These are phyloP conservation scores for Coemansia sp. DNA, from an alignment of 371 early-diverging fungal species.

Conservation along the genomic window DNA sequence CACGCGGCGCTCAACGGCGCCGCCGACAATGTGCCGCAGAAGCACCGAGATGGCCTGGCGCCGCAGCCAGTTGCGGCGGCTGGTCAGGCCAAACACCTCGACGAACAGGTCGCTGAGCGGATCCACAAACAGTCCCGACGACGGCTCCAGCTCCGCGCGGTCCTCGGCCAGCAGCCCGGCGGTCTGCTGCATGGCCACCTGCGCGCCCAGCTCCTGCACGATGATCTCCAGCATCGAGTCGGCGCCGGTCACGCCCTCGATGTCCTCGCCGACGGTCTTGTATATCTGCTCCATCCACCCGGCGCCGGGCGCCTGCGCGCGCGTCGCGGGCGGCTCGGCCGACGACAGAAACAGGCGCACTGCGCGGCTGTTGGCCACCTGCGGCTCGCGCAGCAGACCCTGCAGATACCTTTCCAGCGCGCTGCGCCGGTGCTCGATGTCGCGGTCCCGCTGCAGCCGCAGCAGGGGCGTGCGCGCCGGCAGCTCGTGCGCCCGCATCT, in stretches of 20 bases:
- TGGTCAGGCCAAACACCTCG: constrained; percentile 84
- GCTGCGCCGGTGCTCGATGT: constrained; percentile 66
- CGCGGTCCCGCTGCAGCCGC: constrained; percentile 60
- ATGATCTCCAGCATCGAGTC: constrained; percentile 72
- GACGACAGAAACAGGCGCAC: constrained; percentile 65
- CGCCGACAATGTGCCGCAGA: constrained; percentile 81
- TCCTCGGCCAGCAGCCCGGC: neutral
- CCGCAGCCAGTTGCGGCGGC: constrained; percentile 83
- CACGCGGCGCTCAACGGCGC: constrained; percentile 74
- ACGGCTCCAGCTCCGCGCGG: constrained; percentile 2
- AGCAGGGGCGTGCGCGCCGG: constrained; percentile 71
- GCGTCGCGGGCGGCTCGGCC: constrained; percentile 19
- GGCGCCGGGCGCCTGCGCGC: neutral
- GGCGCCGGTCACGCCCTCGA: constrained; percentile 67
- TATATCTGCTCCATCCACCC: constrained; percentile 66
- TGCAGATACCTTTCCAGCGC: constrained; percentile 73
- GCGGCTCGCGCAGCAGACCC: constrained; percentile 56
- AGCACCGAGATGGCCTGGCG: constrained; percentile 82
- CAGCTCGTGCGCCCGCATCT: constrained; percentile 66
- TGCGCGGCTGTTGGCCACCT: constrained; percentile 59
- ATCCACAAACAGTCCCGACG: constrained; percentile 57
- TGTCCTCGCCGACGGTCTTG: constrained; percentile 66
- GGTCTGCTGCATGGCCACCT: constrained; percentile 57
- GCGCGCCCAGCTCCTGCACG: constrained; percentile 67
- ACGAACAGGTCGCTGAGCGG: constrained; percentile 79